Conservation (phyloP, 257 asterid genomes). For the Catharanthus roseus region DNA sequence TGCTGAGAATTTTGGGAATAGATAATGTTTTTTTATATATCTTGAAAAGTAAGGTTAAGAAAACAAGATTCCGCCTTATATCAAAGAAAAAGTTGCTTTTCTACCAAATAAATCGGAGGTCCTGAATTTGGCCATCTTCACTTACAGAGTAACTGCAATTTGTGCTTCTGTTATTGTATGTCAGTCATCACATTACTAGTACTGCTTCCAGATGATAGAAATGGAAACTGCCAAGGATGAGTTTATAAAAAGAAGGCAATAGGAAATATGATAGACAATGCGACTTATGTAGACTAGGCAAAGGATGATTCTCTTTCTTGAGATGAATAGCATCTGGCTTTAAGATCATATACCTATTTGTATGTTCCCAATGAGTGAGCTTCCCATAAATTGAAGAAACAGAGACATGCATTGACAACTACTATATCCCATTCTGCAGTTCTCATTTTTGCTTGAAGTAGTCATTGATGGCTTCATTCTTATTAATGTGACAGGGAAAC, state of each 20-base stretch:
- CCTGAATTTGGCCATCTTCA: neutral
- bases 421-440: neutral
- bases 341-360: neutral
- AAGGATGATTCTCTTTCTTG: conserved; percentile 1
- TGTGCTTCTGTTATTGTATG: neutral
- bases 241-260: neutral
- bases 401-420: neutral
- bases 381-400: neutral
- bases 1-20: neutral
- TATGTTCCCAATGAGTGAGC: neutral
- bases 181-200: neutral
- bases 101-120: neutral
- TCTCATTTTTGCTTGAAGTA: neutral
- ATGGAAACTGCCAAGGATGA: neutral
- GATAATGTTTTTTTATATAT: neutral
- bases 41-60: neutral
- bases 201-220: neutral
- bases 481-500: conserved; percentile 57
- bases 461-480: neutral
- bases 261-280: neutral
- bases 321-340: neutral
- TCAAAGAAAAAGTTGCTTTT: neutral
- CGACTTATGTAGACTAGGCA: neutral
- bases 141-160: neutral
- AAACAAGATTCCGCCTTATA: neutral